Evolutionary conservation across 257 asterid genomes (phyloP), one percentile per base, ranked within the genome.

Genomic region (Anisodus acutangulus): DNA sequence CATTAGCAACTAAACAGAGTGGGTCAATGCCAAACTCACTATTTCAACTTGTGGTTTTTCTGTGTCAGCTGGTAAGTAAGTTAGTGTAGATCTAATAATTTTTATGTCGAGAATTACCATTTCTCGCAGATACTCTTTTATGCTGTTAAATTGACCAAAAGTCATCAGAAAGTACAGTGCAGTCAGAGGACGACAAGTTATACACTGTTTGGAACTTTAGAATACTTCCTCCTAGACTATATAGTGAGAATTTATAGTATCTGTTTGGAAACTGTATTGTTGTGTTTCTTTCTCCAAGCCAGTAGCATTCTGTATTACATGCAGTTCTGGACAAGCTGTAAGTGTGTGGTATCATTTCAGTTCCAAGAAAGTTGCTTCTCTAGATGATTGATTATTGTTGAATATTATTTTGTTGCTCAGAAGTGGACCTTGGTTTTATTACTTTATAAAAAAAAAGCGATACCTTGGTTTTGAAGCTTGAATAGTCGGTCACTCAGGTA

Each of bases 401-500:
- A 66, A 6, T 67, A 67, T n/a, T 13, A 1, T 6, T 35, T 31
- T 66, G 5, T 31, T 31, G 19, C 72, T 66, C 72, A 66, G 72
- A 66, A 66, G 72, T 66, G n/a, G 19, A 66, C 72, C 41, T 66
- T 31, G 72, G 47, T 66, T 41, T 66, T 31, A 66, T 66, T 31
- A 66, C 0, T 19, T 66, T 6, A 12, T 66, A 1, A 66, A 66
- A 35, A 22, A 31, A 66, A 70, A 17, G 57, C 17, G 17, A 19
- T n/a, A 5, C 80, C 58, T 45, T 71, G 3, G 5, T 45, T 45
- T n/a, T 45, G n/a, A 47, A 71, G 58, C 9, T 71, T 71, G 39
- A 9, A 9, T 45, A 71, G 19, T 4, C 31, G 31, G 31, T 26
- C 31, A 26, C 31, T 39, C 3, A n/a, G 37, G 57, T 9, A 43